Percentiles rank a stretch among this genome's conserved stretches.
phyloP scores from a whole-genome alignment of 2,329 filamentous ascomycete species.

The Xylaria sp. region DNA sequence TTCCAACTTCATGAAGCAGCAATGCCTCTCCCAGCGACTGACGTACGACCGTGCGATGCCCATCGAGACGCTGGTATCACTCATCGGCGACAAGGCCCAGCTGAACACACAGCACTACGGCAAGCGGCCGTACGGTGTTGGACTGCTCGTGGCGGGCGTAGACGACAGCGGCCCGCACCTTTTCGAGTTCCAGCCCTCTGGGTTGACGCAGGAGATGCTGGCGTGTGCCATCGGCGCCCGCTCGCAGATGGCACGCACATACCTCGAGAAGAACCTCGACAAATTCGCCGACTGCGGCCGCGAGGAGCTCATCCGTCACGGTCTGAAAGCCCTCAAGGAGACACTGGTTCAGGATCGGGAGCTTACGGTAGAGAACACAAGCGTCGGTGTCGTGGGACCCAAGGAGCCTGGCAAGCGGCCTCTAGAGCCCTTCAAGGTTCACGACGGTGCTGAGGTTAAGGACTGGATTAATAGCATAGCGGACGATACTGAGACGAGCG shows the following conservation, averaged over 20 bases:
- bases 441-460: constrained; percentile 87
- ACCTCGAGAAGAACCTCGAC: constrained; percentile 92
- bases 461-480: constrained; percentile 82
- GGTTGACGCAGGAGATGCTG: constrained; percentile 96
- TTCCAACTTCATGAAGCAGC: constrained; percentile 99
- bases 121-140: constrained; percentile 95
- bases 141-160: constrained; percentile 90
- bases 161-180: constrained; percentile 95
- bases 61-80: constrained; percentile 85
- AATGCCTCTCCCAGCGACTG: constrained; percentile 93
- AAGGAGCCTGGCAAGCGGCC: constrained; percentile 63
- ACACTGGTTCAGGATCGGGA: constrained; percentile 97
- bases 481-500: constrained; percentile 63
- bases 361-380: constrained; percentile 96
- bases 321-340: constrained; percentile 91
- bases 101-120: constrained; percentile 98
- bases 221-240: constrained; percentile 96
- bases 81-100: constrained; percentile 96
- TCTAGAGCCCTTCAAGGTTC: constrained; percentile 87
- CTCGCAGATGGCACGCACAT: constrained; percentile 97
- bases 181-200: constrained; percentile 97
- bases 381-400: constrained; percentile 83
- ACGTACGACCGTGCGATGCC: constrained; percentile 96
- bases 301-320: constrained; percentile 92
- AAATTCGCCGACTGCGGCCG: constrained; percentile 79